Percentiles rank a stretch among this genome's conserved stretches.
These are phyloP conservation scores for Achlya hypogyna DNA, from an alignment of 352 stramenopile genomes.

Conservation along the genomic window DNA sequence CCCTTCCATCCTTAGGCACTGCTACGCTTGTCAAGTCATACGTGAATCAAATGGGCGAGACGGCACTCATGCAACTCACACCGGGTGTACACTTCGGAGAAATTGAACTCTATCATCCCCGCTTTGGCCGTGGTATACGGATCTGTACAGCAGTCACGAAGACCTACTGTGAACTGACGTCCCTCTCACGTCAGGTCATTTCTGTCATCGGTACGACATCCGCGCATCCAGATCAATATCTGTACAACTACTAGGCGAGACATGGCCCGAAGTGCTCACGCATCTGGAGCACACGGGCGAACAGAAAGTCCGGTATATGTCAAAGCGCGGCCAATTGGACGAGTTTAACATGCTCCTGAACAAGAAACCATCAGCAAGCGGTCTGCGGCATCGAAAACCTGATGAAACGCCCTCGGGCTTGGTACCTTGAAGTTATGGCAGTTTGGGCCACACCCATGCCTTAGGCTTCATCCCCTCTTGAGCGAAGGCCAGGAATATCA, in stretches of 20 bases:
- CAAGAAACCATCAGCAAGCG: background rate
- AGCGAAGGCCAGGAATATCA: background rate
- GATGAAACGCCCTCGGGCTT: too few species aligned
- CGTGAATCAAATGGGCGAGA: conserved; percentile 33
- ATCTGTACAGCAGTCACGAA: conserved; percentile 72
- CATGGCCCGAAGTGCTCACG: conserved; percentile 55
- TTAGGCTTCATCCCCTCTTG: background rate
- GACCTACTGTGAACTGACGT: conserved; percentile 66
- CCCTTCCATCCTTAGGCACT: conserved; percentile 25
- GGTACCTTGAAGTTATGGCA: too few species aligned
- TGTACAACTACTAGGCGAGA: conserved; percentile 26
- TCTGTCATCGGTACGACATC: conserved; percentile 49
- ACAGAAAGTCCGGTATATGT: background rate
- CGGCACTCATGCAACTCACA: conserved; percentile 31
- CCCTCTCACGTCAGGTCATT: conserved; percentile 60
- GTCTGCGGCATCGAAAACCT: background rate
- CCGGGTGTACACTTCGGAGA: conserved; percentile 71
- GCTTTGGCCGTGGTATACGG: conserved; percentile 64
- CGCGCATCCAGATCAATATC: background rate
- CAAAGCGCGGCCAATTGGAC: background rate
- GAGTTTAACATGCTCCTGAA: background rate
- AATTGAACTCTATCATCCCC: conserved; percentile 71
- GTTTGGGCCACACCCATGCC: too few species aligned
- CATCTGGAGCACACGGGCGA: conserved; percentile 37
- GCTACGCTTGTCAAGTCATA: conserved; percentile 46